Percentiles rank a stretch among this genome's conserved stretches.
Evolutionary conservation across 176 grass and related monocot genomes (phyloP).

Genomic region (Ananas comosus): DNA sequence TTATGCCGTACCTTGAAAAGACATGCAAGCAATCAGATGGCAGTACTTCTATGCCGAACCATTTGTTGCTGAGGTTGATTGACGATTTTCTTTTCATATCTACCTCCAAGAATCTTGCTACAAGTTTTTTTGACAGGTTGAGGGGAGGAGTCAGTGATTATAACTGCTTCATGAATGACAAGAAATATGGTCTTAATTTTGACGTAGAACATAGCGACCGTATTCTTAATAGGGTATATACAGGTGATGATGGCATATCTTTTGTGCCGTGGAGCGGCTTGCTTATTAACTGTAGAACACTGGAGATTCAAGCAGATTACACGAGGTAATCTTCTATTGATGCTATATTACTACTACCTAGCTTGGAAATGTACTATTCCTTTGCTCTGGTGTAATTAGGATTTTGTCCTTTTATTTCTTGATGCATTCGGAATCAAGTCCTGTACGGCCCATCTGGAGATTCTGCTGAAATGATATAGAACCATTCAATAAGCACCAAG

Average conservation of each 20-base stretch:
- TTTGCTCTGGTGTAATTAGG: not conserved
- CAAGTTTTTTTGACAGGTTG: slow-evolving; percentile 52
- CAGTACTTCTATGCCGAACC: slow-evolving; percentile 1
- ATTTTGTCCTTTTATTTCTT: not conserved
- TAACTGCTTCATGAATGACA: slow-evolving; percentile 74
- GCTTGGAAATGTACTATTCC: not conserved
- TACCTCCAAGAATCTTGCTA: slow-evolving; percentile 57
- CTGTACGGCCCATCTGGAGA: no score
- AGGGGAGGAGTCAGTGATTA: slow-evolving; percentile 64
- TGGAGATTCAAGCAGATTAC: slow-evolving; percentile 99
- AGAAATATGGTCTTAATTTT: slow-evolving; percentile 78
- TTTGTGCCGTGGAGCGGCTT: slow-evolving; percentile 99
- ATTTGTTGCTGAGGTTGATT: slow-evolving; percentile 66
- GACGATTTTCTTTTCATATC: slow-evolving; percentile 92
- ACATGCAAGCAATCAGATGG: not conserved
- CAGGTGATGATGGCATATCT: slow-evolving; percentile 49
- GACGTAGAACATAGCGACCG: slow-evolving; percentile 22
- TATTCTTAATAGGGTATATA: slow-evolving; percentile 49
- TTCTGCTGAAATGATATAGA: no score
- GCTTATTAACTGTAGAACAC: slow-evolving; percentile 71
- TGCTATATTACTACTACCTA: not conserved
- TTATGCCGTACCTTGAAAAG: slow-evolving; percentile 37
- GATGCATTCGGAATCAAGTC: not conserved
- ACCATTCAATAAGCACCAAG: no score
- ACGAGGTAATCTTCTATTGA: slow-evolving; percentile 39